phyloP scores from a whole-genome alignment of 2,329 filamentous ascomycete species.

The Nothopassalora personata region DNA sequence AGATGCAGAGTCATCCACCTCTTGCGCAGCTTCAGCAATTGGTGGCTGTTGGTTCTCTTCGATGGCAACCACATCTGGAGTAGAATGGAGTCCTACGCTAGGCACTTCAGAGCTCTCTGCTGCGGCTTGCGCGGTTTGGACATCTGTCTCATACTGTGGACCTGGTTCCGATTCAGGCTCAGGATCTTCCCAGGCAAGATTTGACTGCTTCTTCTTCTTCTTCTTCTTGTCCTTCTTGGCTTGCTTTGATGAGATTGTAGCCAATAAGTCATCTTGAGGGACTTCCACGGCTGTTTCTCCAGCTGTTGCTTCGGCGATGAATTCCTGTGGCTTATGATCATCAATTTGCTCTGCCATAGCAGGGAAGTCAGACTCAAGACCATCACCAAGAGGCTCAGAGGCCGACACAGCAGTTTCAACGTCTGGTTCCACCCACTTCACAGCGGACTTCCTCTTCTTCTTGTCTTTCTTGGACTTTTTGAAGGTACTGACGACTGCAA shows the following conservation, averaged over 20 bases:
- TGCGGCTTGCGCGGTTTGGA: neutral
- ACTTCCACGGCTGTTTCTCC: neutral
- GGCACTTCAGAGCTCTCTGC: neutral
- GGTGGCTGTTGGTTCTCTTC: neutral
- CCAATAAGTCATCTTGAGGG: neutral
- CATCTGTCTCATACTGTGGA: neutral
- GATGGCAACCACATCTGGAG: neutral
- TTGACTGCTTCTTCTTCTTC: neutral
- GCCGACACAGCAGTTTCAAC: neutral
- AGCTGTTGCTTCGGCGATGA: neutral
- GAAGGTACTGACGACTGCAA: constrained; percentile 15
- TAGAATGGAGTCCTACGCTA: neutral
- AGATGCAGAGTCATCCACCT: neutral
- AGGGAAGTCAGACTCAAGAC: neutral
- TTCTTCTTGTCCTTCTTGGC: constrained; percentile 21
- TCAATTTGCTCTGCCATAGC: neutral
- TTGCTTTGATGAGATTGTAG: constrained; percentile 24
- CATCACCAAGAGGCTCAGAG: neutral
- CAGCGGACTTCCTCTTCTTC: constrained; percentile 32
- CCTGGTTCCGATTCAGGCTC: constrained; percentile 5
- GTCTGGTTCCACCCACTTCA: neutral
- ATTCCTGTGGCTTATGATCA: neutral
- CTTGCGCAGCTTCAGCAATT: neutral
- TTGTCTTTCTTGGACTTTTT: constrained; percentile 41
- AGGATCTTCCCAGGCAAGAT: neutral